Base-by-base conservation (phyloP, 2,329 filamentous ascomycete species). In the Onygenales sp. region DNA sequence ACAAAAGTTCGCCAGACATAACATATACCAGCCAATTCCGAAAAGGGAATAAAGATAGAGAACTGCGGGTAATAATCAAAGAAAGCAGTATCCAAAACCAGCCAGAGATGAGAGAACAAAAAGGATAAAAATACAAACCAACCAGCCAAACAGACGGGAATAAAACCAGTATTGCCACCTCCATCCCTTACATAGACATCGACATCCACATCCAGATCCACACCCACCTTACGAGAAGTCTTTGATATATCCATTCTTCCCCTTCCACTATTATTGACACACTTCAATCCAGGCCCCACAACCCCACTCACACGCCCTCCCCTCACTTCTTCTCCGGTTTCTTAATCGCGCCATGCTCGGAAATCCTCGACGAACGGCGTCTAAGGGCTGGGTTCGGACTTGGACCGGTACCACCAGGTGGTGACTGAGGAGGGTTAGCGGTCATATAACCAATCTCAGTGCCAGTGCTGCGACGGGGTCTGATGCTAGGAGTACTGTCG, bases 281-380 rank as follows among this genome's bases (percentile, higher is more conserved):
- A n/a, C n/a, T n/a, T n/a, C n/a, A n/a, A n/a, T n/a, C n/a, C 36
- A 36, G 2, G 36, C 13, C 14, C 35, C 17, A 35, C 45, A 47
- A 13, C 33, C 14, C 17, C 21, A 9, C 7, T 5, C 6, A 47
- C 9, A 35, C 2, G 7, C 27, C 36, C 7, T 27, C 21, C 3
- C 21, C 38, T 49, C 17, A 21, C 31, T 31, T 43, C 46, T 33
- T 50, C 45, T 36, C 32, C 45, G 35, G 11, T 36, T 54, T 54
- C 7, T 44, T 47, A 31, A 51, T 31, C 38, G 48, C 47, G 7
- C 48, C 53, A 8, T 32, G 42, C 3, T 31, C 31, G 4, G 52
- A 51, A 35, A 54, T 33, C 8, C 48, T 43, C 31, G 33, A 51
- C 14, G 14, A 17, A 38, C 33, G 35, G 7, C 14, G n/a, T 9